Conservation (phyloP, 2,329 filamentous ascomycete species). For the Botrytis medusae region DNA sequence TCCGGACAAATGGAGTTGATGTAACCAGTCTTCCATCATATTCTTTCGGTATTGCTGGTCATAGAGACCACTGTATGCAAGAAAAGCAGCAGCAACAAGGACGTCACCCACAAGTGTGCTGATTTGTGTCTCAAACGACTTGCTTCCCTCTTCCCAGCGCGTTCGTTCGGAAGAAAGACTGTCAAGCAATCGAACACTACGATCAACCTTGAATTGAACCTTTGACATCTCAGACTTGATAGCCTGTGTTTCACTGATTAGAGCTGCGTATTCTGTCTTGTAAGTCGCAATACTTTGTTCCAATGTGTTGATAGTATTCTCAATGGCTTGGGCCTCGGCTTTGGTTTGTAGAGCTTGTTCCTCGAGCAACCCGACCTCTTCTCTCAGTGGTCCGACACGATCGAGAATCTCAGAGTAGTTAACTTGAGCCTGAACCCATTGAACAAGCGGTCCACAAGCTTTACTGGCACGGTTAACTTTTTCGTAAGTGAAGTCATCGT, state of each 20-base stretch:
- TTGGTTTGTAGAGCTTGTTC: constrained; percentile 88
- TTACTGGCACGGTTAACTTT: constrained; percentile 95
- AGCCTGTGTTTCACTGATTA: constrained; percentile 95
- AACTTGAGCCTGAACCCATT: constrained; percentile 96
- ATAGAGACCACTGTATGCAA: constrained; percentile 95
- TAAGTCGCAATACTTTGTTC: constrained; percentile 92
- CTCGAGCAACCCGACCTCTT: constrained; percentile 85
- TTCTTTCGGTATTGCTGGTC: constrained; percentile 97
- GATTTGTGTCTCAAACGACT: constrained; percentile 97
- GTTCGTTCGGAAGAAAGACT: constrained; percentile 90
- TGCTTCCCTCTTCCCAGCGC: constrained; percentile 96
- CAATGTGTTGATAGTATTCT: constrained; percentile 79
- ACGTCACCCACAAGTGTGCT: constrained; percentile 95
- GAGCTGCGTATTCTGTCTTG: constrained; percentile 91
- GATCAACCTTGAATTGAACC: constrained; percentile 96
- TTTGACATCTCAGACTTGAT: constrained; percentile 97
- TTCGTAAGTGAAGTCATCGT: constrained; percentile 94
- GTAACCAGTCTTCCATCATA: constrained; percentile 97
- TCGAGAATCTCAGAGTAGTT: constrained; percentile 97
- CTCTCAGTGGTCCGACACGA: constrained; percentile 85
- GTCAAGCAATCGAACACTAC: constrained; percentile 90
- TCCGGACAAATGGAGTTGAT: constrained; percentile 90
- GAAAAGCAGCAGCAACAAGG: constrained; percentile 91
- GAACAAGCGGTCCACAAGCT: constrained; percentile 92
- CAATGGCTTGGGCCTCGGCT: constrained; percentile 86